Conservation (phyloP, 169 alveolate genomes). For the Perkinsus olseni region DNA sequence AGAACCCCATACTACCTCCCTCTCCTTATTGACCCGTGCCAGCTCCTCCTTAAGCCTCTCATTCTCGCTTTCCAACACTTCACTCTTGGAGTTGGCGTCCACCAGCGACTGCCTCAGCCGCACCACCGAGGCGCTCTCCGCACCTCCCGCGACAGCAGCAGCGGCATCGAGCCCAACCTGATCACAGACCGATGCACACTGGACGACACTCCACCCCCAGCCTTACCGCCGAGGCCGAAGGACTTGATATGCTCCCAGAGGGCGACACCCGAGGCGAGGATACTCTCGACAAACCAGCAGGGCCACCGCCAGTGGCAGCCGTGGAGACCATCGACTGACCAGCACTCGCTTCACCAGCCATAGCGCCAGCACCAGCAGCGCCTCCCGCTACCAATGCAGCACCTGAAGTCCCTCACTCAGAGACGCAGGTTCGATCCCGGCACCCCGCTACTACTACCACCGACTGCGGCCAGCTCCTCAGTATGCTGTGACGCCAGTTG, state of each 20-base stretch:
- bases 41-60: not conserved
- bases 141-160: not conserved
- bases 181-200: not conserved
- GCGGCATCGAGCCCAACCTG: not conserved
- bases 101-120: not conserved
- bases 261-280: not conserved
- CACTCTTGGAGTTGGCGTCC: not conserved
- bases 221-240: not conserved
- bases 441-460: not conserved
- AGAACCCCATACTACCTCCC: not conserved
- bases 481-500: constrained; percentile 13
- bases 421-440: not conserved
- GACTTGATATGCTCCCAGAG: not conserved
- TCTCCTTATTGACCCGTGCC: not conserved
- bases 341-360: not conserved
- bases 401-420: not conserved
- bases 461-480: not conserved
- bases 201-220: not conserved
- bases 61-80: not conserved
- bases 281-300: not conserved
- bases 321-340: not conserved
- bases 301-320: not conserved
- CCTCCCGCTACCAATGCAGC: not conserved
- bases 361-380: not conserved
- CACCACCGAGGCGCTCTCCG: not conserved